Base-by-base conservation (phyloP, 192 early-diverging fungal species). In the Pilobolus umbonatus region DNA sequence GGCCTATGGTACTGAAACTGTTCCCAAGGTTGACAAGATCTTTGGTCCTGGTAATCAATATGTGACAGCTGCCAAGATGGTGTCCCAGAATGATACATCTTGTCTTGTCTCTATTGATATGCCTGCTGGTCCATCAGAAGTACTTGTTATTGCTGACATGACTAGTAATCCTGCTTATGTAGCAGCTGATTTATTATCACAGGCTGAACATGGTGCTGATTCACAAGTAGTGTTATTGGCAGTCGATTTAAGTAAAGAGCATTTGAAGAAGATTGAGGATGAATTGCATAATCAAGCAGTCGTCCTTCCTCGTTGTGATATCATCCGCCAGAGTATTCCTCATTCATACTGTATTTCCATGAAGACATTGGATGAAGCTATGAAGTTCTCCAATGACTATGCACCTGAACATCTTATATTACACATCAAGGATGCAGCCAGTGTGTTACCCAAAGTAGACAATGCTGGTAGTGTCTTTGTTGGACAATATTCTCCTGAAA, bases 11-110 rank as follows among this genome's bases (percentile, higher is more conserved):
- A 99, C 97, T 3, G 87, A 92, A 66, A 81, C 81, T 0, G 87
- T 97, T 39, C 94, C 96, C 52, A 99, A 99, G 76, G 97, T 98
- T 8, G 97, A 99, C 74, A 99, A 99, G 86, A 99, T 99, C 71
- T 98, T 94, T 75, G 97, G 97, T 28, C 97, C 97, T 8, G 97
- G 97, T 36, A 99, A 99, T 74, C 97, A 99, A 74, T 99, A 92
- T 71, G 97, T 99, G n/a, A 99, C 97, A 3, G 94, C 95, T 5
- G 95, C 97, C 57, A 99, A 99, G 80, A 96, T 99, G 94, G 58
- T 90, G 48, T 87, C 87, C 2, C 95, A 96, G 69, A 95, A 91
- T 76, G 95, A 98, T 62, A 88, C 87, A 29, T 86, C 90, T 1
- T 93, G 93, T 26, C 82, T 98, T 79, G 82, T 96, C 5, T 82